Evolutionary conservation across 2,329 filamentous ascomycete genomes (phyloP).

Genomic region (Cladosporium sp.): DNA sequence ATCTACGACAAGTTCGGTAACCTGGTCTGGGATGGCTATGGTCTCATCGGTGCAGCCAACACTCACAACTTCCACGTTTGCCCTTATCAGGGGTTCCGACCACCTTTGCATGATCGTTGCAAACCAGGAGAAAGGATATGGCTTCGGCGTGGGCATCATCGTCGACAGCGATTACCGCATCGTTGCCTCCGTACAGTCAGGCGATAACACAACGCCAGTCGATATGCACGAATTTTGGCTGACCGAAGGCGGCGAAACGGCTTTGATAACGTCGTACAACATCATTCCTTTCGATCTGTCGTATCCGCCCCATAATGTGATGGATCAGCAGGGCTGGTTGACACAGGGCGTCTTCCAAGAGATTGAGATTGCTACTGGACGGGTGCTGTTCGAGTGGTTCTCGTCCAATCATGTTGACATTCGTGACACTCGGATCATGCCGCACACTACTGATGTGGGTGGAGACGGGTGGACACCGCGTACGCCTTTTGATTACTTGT

Average conservation of each 20-base stretch:
- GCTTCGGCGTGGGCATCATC: conserved; percentile 47
- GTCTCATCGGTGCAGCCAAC: conserved; percentile 35
- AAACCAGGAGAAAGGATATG: conserved; percentile 44
- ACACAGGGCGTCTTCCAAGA: conserved; percentile 27
- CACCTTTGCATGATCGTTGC: conserved; percentile 48
- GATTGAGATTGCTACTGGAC: conserved; percentile 51
- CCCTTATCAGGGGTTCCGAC: conserved; percentile 43
- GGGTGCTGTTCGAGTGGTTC: conserved; percentile 58
- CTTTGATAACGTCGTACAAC: conserved; percentile 29
- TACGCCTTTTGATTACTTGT: conserved; percentile 52
- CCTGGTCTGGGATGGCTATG: conserved; percentile 41
- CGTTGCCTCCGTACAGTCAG: conserved; percentile 42
- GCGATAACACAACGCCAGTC: conserved; percentile 20
- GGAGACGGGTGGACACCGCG: conserved; percentile 46
- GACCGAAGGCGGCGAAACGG: conserved; percentile 40
- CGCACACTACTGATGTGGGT: conserved; percentile 36
- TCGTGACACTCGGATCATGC: conserved; percentile 42
- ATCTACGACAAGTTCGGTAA: conserved; percentile 34
- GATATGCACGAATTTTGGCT: conserved; percentile 52
- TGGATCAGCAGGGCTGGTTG: conserved; percentile 32
- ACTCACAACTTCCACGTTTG: conserved; percentile 48
- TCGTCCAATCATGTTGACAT: conserved; percentile 54
- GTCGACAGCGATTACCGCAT: conserved; percentile 48
- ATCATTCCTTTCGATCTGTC: conserved; percentile 43
- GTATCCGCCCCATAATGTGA: conserved; percentile 14